phyloP scores from a whole-genome alignment of 768 basidiomycete species.

The Phylloporus sp. region DNA sequence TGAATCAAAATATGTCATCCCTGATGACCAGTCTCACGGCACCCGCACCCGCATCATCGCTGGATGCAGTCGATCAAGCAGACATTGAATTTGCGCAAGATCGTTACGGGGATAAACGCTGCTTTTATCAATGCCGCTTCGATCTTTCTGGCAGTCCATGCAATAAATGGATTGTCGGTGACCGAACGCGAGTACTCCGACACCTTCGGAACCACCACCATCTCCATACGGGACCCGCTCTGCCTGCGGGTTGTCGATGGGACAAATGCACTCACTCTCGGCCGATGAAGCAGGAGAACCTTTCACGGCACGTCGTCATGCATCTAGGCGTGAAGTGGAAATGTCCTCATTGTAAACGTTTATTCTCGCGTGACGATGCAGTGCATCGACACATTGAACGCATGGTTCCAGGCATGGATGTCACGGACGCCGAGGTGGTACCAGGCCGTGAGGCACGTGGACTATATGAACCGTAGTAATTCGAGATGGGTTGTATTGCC shows the following conservation, averaged over 20 bases:
- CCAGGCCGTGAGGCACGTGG: slow-evolving; percentile 15
- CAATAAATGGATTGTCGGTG: slow-evolving; percentile 24
- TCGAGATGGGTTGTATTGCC: slow-evolving; percentile 1
- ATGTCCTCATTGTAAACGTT: slow-evolving; percentile 23
- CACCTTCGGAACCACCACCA: slow-evolving; percentile 28
- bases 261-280: slow-evolving; percentile 18
- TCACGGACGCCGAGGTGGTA: slow-evolving; percentile 23
- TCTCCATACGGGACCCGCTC: slow-evolving; percentile 12
- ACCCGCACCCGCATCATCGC: background rate
- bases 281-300: slow-evolving; percentile 32
- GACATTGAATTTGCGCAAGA: slow-evolving; percentile 22
- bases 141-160: slow-evolving; percentile 22
- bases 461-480: slow-evolving; percentile 4
- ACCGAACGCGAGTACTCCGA: slow-evolving; percentile 21
- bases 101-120: slow-evolving; percentile 16
- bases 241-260: slow-evolving; percentile 22
- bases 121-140: slow-evolving; percentile 26
- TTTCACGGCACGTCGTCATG: slow-evolving; percentile 28
- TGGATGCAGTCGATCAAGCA: slow-evolving; percentile 9
- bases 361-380: slow-evolving; percentile 32
- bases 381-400: slow-evolving; percentile 31
- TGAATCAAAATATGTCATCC: slow-evolving; percentile 3
- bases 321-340: slow-evolving; percentile 30
- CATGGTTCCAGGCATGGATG: slow-evolving; percentile 20
- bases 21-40: background rate